These are phyloP conservation scores for Pseudocercospora eumusae DNA, from an alignment of 2,329 filamentous ascomycete genomes.

Conservation along the genomic window DNA sequence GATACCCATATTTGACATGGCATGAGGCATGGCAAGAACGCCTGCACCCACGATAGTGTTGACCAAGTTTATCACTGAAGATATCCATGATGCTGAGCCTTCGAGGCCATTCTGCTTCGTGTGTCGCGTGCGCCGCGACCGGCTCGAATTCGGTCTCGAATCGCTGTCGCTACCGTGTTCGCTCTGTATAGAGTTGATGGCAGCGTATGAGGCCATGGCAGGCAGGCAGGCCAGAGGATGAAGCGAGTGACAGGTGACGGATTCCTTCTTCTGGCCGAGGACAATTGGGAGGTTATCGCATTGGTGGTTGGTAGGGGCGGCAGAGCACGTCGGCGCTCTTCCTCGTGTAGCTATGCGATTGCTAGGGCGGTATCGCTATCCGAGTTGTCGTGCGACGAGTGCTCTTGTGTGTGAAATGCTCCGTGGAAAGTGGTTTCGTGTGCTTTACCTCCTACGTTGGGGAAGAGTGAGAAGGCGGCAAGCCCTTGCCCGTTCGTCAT, in stretches of 20 bases:
- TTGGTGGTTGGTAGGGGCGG: not conserved
- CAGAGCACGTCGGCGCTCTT: constrained; percentile 10
- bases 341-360: not conserved
- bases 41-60: constrained; percentile 97
- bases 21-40: constrained; percentile 91
- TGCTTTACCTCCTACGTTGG: not conserved
- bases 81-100: constrained; percentile 83
- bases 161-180: constrained; percentile 38
- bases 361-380: not conserved
- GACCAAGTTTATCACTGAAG: constrained; percentile 90
- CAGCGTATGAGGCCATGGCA: constrained; percentile 51
- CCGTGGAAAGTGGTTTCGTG: not conserved
- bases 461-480: not conserved
- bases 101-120: constrained; percentile 68
- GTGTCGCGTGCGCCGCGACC: constrained; percentile 56
- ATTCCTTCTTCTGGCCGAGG: constrained; percentile 9
- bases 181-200: constrained; percentile 44
- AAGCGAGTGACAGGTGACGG: constrained; percentile 13
- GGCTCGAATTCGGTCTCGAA: constrained; percentile 45
- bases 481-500: constrained; percentile 7
- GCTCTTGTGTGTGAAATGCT: not conserved
- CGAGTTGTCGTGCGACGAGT: not conserved
- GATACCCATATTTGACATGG: constrained; percentile 94
- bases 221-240: not conserved
- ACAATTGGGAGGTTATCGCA: not conserved